phyloP scores from a whole-genome alignment of 2,329 filamentous ascomycete species.

The Trichoderma sp. region DNA sequence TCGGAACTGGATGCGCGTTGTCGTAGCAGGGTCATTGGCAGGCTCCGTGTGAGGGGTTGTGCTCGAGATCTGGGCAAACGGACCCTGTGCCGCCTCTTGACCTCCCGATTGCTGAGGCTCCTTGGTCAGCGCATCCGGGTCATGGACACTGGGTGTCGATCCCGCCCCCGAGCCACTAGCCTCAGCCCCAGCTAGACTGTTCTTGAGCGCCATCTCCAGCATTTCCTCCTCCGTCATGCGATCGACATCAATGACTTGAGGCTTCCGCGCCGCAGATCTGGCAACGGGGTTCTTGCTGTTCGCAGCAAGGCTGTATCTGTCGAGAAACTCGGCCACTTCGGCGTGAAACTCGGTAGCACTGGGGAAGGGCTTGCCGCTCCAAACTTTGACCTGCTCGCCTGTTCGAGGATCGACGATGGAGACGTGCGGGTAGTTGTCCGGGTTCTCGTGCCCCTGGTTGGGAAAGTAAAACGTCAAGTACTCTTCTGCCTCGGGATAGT shows the following conservation, averaged over 20 bases:
- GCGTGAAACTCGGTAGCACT: conserved; percentile 79
- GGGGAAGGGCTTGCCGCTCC: conserved; percentile 83
- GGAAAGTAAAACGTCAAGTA: conserved; percentile 91
- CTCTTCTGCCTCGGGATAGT: conserved; percentile 73
- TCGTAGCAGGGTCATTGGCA: conserved; percentile 65
- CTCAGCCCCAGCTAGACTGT: conserved; percentile 68
- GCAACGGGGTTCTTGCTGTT: conserved; percentile 93
- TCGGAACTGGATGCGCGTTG: conserved; percentile 90
- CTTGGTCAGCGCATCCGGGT: conserved; percentile 87
- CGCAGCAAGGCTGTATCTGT: conserved; percentile 86
- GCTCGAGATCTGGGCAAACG: conserved; percentile 72
- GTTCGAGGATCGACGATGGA: conserved; percentile 94
- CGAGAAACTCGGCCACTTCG: conserved; percentile 93
- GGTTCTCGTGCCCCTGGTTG: conserved; percentile 68
- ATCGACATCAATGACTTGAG: conserved; percentile 73
- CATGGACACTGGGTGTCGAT: conserved; percentile 61
- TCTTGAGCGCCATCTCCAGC: conserved; percentile 89
- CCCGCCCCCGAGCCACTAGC: conserved; percentile 38
- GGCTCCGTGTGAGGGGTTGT: conserved; percentile 78
- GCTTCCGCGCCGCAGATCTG: conserved; percentile 61
- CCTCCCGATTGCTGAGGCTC: conserved; percentile 47
- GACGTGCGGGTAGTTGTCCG: conserved; percentile 93
- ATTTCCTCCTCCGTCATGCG: conserved; percentile 97
- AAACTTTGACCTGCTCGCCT: conserved; percentile 95
- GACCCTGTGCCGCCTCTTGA: conserved; percentile 42